phyloP scores from a whole-genome alignment of 371 early-diverging fungal species.

The Entomophthora muscae region DNA sequence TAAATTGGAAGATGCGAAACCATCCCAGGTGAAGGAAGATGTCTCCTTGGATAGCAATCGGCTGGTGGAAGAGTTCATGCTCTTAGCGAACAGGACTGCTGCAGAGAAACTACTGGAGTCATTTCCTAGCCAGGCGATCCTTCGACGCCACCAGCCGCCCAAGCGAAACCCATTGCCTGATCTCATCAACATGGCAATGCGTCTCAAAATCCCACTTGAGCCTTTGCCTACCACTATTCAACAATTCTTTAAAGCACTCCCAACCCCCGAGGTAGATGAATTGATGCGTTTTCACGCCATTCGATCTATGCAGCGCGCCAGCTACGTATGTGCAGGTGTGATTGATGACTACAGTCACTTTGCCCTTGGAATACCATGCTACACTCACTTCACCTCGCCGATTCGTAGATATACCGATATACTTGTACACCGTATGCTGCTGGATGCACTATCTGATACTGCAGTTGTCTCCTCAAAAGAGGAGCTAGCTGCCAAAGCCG shows the following conservation, averaged over 20 bases:
- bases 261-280: background rate
- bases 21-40: conserved; percentile 73
- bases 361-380: conserved; percentile 69
- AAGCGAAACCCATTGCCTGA: conserved; percentile 16
- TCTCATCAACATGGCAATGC: background rate
- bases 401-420: conserved; percentile 98
- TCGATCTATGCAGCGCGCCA: conserved; percentile 85
- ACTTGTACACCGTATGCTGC: conserved; percentile 87
- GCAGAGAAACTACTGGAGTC: conserved; percentile 70
- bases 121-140: conserved; percentile 79
- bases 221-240: background rate
- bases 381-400: conserved; percentile 97
- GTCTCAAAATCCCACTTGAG: background rate
- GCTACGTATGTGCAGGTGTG: conserved; percentile 82
- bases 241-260: background rate
- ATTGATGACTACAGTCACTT: conserved; percentile 53
- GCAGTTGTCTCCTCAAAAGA: background rate
- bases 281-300: conserved; percentile 18
- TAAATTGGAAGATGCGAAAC: conserved; percentile 70
- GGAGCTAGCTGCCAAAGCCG: conserved; percentile 28
- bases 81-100: conserved; percentile 94
- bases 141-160: conserved; percentile 73
- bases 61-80: conserved; percentile 99
- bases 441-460: conserved; percentile 21
- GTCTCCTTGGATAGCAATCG: conserved; percentile 87